phyloP scores from a whole-genome alignment of 208 protist genomes.

The Acanthamoeba rhysodes region DNA sequence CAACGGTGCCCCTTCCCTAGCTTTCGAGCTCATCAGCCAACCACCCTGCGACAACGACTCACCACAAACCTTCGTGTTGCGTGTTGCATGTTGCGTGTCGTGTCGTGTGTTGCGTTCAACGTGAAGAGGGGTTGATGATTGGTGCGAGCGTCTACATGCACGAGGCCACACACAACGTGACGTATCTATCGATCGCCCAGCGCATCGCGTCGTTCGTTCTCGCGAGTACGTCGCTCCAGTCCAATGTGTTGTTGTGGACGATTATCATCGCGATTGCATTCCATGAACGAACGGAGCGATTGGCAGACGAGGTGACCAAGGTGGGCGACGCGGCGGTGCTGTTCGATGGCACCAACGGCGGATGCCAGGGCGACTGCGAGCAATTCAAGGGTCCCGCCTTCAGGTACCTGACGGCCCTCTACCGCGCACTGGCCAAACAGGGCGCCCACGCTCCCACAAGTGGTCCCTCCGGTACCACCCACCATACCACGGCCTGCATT shows the following conservation, averaged over 20 bases:
- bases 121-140: conserved; percentile 27
- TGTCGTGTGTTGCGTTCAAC: not conserved
- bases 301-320: conserved; percentile 18
- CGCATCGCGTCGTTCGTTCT: not conserved
- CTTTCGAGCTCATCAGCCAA: no score
- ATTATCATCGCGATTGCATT: no score
- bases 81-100: no score
- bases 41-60: no score
- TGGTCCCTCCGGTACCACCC: not conserved
- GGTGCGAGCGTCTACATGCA: not conserved
- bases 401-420: not conserved
- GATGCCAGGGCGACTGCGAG: not conserved
- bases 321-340: not conserved
- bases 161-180: not conserved
- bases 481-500: not conserved
- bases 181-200: not conserved
- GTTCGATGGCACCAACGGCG: not conserved
- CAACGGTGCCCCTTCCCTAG: conserved; percentile 1
- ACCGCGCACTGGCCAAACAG: not conserved
- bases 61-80: no score
- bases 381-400: conserved; percentile 23
- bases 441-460: not conserved
- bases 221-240: not conserved
- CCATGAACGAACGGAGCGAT: not conserved
- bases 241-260: no score